Evolutionary conservation across 768 basidiomycete genomes (phyloP).

Genomic region (Amanita jacksonii): DNA sequence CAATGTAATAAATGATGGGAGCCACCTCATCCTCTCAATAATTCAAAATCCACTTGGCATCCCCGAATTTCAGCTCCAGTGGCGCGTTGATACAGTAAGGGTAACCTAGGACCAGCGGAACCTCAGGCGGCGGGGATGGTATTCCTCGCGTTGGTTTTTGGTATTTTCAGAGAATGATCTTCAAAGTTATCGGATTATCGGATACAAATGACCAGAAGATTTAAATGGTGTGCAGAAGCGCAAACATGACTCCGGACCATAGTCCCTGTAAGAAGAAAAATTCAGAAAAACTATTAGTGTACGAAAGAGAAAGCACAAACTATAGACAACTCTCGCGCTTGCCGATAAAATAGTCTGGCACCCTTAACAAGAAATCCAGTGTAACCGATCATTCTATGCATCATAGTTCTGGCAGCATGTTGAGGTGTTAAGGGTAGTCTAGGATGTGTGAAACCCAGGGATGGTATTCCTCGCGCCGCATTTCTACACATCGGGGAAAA

Average conservation of each 20-base stretch:
- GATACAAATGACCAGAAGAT: too few species aligned
- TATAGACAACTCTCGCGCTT: too few species aligned
- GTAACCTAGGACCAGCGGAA: slow-evolving; percentile 48
- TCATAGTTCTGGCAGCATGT: slow-evolving; percentile 58
- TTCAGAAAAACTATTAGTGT: too few species aligned
- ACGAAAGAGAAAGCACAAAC: too few species aligned
- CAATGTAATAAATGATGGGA: slow-evolving; percentile 88
- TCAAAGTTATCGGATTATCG: too few species aligned
- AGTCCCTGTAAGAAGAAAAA: too few species aligned
- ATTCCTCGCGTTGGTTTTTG: slow-evolving; percentile 62
- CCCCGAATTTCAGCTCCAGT: slow-evolving; percentile 61
- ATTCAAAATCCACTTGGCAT: slow-evolving; percentile 58
- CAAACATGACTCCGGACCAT: too few species aligned
- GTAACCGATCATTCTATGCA: slow-evolving; percentile 64
- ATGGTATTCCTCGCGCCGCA: slow-evolving; percentile 30
- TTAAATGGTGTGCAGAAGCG: too few species aligned
- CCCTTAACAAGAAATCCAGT: slow-evolving; percentile 76
- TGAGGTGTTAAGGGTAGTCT: slow-evolving; percentile 46
- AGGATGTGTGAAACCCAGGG: slow-evolving; percentile 48
- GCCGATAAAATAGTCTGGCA: slow-evolving; percentile 72
- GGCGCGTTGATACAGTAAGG: slow-evolving; percentile 54
- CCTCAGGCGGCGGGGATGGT: slow-evolving; percentile 68
- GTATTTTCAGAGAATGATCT: too few species aligned
- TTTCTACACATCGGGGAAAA: slow-evolving; percentile 30
- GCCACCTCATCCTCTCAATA: slow-evolving; percentile 73